Base-by-base conservation (phyloP, 441 rosid species). In the Aleurites moluccanus region DNA sequence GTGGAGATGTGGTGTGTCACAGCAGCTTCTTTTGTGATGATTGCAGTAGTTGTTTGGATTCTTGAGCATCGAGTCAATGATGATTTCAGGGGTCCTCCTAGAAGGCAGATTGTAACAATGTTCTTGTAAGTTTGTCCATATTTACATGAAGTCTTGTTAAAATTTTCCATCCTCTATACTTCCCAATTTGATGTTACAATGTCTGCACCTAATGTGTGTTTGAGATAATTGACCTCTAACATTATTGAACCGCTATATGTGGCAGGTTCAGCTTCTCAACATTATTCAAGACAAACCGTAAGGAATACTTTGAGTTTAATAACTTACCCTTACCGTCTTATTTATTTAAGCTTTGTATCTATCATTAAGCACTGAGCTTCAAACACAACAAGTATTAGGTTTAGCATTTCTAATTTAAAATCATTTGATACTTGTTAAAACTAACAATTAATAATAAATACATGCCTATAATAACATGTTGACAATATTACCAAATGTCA, bases 181-280 rank as follows among this genome's bases (percentile, higher is more conserved):
- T 53, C 52, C 18, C n/a, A 18, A 38, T 40, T 67, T 44, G 42
- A 3, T 66, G 18, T 15, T 60, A 35, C 35, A 55, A 25, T 72
- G 0, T 40, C 53, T 67, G 70, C 47, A 56, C 11, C 38, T 27
- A 10, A n/a, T 61, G 21, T 21, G 6, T 16, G 3, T 11, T 27
- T 42, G 1, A 2, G 52, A 14, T 40, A 30, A 16, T 38, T 44
- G 67, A 64, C 2, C 72, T 52, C 71, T 74, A 69, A 82, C 62
- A n/a, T 70, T 40, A 18, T 69, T 73, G 55, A 35, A 70, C 66
- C 25, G 50, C 57, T 78, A 25, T 57, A 28, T 73, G 33, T 83
- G 71, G 80, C 91, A 92, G 97, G 90, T 92, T 92, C 82, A 91
- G 97, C 83, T 88, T 92, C 86, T 88, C 96, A 42, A 91, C 98